Percentiles rank a stretch among this genome's conserved stretches.
phyloP scores from a whole-genome alignment of 495 filamentous ascomycete species.

The Elaphomyces granulatus region DNA sequence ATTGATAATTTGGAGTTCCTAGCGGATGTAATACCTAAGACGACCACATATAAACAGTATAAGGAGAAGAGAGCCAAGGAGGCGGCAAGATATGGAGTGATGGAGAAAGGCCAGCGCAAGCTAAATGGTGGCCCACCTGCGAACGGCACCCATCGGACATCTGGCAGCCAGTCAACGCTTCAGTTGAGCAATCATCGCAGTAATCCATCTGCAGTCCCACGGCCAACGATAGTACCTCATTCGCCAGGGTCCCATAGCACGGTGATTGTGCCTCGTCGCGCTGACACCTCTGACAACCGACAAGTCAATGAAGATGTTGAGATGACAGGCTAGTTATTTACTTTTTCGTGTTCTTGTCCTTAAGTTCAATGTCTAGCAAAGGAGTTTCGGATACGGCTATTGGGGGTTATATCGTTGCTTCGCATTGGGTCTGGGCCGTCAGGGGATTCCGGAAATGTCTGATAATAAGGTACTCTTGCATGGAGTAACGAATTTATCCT shows the following conservation, averaged over 20 bases:
- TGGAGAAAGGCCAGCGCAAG: constrained; percentile 41
- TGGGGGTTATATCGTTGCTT: too few species aligned
- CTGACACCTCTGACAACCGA: constrained; percentile 8
- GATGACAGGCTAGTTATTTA: constrained; percentile 32
- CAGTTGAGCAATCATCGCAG: background rate
- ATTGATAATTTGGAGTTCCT: constrained; percentile 94
- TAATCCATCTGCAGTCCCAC: constrained; percentile 15
- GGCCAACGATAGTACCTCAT: constrained; percentile 18
- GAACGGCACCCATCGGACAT: constrained; percentile 18
- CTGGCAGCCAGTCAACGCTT: background rate
- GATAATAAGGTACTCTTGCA: too few species aligned
- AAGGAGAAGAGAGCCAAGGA: constrained; percentile 49
- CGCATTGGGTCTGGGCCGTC: background rate
- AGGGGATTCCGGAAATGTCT: too few species aligned
- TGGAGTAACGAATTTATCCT: too few species aligned
- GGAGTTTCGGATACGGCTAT: background rate
- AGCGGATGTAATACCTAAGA: constrained; percentile 76
- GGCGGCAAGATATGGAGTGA: constrained; percentile 23
- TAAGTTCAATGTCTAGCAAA: background rate
- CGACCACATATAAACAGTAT: constrained; percentile 61
- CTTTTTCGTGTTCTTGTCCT: constrained; percentile 4
- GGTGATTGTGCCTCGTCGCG: constrained; percentile 26
- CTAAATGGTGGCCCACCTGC: constrained; percentile 26
- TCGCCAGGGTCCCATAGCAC: constrained; percentile 18
- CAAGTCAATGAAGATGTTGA: constrained; percentile 38